A percentile compares a stretch with the other conserved stretches of the same genome.
phyloP scores from a whole-genome alignment of 805 yeast species.

The Starmerella apicola region DNA sequence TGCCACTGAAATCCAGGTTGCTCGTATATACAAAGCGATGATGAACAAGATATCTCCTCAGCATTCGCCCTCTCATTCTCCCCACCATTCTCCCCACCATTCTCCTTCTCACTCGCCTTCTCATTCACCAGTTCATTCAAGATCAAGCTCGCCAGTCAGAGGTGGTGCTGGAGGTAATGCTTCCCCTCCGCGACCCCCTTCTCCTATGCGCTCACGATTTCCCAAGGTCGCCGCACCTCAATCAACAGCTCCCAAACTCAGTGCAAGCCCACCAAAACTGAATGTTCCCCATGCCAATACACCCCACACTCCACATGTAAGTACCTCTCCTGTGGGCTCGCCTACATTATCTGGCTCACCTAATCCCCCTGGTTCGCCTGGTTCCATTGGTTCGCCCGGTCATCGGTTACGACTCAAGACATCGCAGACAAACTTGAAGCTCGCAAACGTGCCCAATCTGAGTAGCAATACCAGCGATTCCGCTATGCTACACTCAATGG shows the following conservation, averaged over 20 bases:
- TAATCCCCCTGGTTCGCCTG: constrained; percentile 23
- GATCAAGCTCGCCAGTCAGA: constrained; percentile 2
- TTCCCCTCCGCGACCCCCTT: constrained; percentile 1
- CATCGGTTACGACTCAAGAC: not conserved
- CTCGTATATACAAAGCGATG: constrained; percentile 45
- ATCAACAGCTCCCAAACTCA: constrained; percentile 7
- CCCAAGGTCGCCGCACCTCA: constrained; percentile 7
- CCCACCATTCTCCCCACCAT: constrained; percentile 8
- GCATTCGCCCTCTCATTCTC: constrained; percentile 7
- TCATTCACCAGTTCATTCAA: constrained; percentile 3
- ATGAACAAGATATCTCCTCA: constrained; percentile 17
- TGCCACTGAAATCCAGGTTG: constrained; percentile 54
- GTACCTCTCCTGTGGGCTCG: constrained; percentile 20
- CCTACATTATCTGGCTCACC: constrained; percentile 20
- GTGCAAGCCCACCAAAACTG: constrained; percentile 5
- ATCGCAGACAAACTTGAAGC: constrained; percentile 16
- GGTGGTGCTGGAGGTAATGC: not conserved
- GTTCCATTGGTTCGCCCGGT: constrained; percentile 15
- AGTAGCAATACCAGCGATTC: constrained; percentile 4
- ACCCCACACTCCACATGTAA: constrained; percentile 16
- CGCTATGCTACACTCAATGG: constrained; percentile 12
- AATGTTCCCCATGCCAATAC: constrained; percentile 6
- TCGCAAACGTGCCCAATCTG: constrained; percentile 11
- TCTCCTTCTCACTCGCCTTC: constrained; percentile 10
- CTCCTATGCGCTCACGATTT: constrained; percentile 5